Percentiles rank a stretch among this genome's conserved stretches.
Evolutionary conservation across 1,284 basidiomycete genomes (phyloP).

Genomic region (Amylostereum areolatum): DNA sequence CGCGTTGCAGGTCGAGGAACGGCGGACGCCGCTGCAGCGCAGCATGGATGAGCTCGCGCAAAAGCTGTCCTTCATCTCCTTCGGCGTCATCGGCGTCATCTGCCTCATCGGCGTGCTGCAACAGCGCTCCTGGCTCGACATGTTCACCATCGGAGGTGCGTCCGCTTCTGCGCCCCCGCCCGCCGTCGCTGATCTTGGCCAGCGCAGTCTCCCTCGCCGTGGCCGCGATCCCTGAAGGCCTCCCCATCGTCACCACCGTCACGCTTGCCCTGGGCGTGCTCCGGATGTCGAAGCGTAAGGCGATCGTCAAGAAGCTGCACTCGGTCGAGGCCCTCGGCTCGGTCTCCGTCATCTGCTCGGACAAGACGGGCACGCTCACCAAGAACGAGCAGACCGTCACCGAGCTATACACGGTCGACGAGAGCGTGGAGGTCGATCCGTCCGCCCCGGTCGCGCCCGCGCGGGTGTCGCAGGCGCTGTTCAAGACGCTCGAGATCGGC

Average conservation of each 20-base stretch:
- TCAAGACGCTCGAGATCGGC: slow-evolving; percentile 60
- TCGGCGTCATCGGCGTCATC: slow-evolving; percentile 90
- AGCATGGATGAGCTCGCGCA: slow-evolving; percentile 97
- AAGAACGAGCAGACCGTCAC: slow-evolving; percentile 95
- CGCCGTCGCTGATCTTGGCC: slow-evolving; percentile 15
- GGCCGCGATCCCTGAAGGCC: slow-evolving; percentile 94
- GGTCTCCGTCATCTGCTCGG: slow-evolving; percentile 94
- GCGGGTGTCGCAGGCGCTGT: slow-evolving; percentile 46
- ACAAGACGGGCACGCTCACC: slow-evolving; percentile 97
- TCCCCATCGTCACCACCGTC: slow-evolving; percentile 96
- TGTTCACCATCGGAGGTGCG: slow-evolving; percentile 97
- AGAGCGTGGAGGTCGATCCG: slow-evolving; percentile 65
- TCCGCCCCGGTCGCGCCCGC: slow-evolving; percentile 23
- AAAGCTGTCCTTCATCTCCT: slow-evolving; percentile 85
- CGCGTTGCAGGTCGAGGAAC: slow-evolving; percentile 72
- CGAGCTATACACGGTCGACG: slow-evolving; percentile 84
- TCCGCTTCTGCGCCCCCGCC: slow-evolving; percentile 1
- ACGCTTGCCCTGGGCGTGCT: slow-evolving; percentile 93
- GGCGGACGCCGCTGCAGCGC: slow-evolving; percentile 88
- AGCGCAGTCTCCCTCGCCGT: slow-evolving; percentile 87
- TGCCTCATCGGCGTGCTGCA: slow-evolving; percentile 89
- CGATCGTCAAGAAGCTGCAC: slow-evolving; percentile 95
- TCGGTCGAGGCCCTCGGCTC: slow-evolving; percentile 93
- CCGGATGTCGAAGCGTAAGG: slow-evolving; percentile 90
- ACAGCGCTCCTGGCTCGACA: slow-evolving; percentile 88